Base-by-base conservation (phyloP, 306 rosid species). In the Vicia villosa region DNA sequence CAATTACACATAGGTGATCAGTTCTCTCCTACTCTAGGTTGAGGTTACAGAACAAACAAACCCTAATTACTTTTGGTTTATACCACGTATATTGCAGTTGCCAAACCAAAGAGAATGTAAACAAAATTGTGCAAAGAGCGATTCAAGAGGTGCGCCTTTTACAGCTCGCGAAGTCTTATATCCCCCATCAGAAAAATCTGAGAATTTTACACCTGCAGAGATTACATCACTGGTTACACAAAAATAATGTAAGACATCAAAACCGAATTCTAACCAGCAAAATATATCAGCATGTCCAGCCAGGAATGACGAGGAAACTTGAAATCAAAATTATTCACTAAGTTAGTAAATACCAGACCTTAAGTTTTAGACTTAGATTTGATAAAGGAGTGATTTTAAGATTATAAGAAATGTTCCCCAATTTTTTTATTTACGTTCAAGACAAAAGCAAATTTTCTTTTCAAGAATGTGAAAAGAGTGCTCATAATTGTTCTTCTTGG, bases 81-180 rank as follows among this genome's bases (percentile, higher is more conserved):
- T 86, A 93, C 98, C 98, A 12, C 97, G 97, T 77, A 93, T 83
- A 50, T 88, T 90, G 90, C 98, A 90, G 86, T 85, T 90, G 58
- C 96, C 97, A 82, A 88, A 84, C 98, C 98, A 93, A 64, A 93
- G 92, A 82, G 83, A 78, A 77, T 90, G 96, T 63, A 94, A 85
- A 79, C 97, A 94, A 80, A 90, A 94, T 66, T 88, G 96, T 13
- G 93, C 86, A 73, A 90, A 94, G 52, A 94, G 97, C 43, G 96
- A 85, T 55, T 82, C 86, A 65, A 81, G 85, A 26, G 96, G 92
- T 46, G 97, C 95, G 75, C 93, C 97, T 84, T 90, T 94, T 82
- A 88, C 85, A 58, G 82, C 82, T 68, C 87, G 89, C 65, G 92
- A 78, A 78, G 67, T 78, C 92, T 82, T 94, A 24, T 77, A 61